phyloP scores from a whole-genome alignment of 2,329 filamentous ascomycete genomes.

The Venturia carpophila region DNA sequence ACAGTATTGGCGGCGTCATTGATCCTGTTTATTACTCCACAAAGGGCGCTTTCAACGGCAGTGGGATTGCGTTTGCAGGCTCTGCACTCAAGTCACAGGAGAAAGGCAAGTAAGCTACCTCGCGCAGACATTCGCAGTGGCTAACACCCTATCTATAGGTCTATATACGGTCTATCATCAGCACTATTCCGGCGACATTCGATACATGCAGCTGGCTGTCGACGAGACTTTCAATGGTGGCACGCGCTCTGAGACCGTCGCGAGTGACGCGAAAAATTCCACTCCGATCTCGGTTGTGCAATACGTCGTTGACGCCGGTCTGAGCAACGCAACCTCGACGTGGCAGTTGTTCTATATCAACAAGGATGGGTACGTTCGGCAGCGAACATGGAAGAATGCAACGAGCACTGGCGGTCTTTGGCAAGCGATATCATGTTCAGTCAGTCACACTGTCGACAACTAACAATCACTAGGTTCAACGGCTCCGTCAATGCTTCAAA shows the following conservation, averaged over 20 bases:
- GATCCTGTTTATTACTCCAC: constrained; percentile 30
- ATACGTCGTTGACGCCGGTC: constrained; percentile 35
- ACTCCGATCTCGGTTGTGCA: constrained; percentile 38
- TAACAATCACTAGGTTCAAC: neutral
- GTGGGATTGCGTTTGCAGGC: constrained; percentile 38
- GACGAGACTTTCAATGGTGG: constrained; percentile 34
- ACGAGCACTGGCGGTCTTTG: constrained; percentile 23
- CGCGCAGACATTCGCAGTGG: neutral
- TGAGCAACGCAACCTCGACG: constrained; percentile 32
- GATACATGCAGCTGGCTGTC: constrained; percentile 32
- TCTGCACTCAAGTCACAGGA: constrained; percentile 34
- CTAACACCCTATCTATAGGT: neutral
- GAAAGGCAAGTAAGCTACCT: constrained; percentile 25
- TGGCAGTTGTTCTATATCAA: constrained; percentile 30
- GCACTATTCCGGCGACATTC: constrained; percentile 36
- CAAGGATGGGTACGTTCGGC: constrained; percentile 35
- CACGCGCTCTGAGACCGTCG: constrained; percentile 32
- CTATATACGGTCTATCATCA: constrained; percentile 39
- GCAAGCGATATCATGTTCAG: neutral
- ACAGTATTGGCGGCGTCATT: constrained; percentile 35
- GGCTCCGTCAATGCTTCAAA: neutral
- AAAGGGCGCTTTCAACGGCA: constrained; percentile 40
- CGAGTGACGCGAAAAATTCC: constrained; percentile 37
- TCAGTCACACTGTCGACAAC: neutral
- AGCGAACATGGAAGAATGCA: constrained; percentile 29